A percentile compares a stretch with the other conserved stretches of the same genome.
Evolutionary conservation across 2,329 filamentous ascomycete species (phyloP).

Genomic region (Fusarium nygamai): DNA sequence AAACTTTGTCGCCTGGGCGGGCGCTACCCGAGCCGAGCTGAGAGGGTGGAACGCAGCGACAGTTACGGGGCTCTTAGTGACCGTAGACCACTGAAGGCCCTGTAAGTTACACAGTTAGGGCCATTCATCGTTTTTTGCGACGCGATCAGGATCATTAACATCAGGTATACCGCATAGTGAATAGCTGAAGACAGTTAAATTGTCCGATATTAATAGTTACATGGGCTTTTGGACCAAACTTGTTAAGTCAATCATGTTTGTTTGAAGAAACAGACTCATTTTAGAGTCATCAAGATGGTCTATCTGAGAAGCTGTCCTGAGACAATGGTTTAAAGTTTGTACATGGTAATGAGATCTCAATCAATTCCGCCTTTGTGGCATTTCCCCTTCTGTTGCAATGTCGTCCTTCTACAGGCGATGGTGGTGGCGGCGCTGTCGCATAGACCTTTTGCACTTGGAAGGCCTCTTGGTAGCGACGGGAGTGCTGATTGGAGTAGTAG

Average conservation of each 20-base stretch:
- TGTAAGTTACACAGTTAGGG: neutral
- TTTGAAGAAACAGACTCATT: neutral
- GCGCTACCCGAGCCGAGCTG: neutral
- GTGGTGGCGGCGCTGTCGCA: conserved; percentile 7
- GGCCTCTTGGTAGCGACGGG: conserved; percentile 10
- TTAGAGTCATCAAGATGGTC: neutral
- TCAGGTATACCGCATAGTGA: too few species aligned
- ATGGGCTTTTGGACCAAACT: fast-evolving
- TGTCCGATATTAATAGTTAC: neutral
- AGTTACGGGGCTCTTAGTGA: neutral
- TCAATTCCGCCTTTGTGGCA: neutral
- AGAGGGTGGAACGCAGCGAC: neutral
- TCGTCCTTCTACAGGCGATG: neutral
- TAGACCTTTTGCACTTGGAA: conserved; percentile 5
- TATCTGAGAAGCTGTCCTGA: conserved; percentile 11
- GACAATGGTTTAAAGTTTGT: conserved; percentile 18
- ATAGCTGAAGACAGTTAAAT: neutral
- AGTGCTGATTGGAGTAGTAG: neutral
- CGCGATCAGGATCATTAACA: neutral
- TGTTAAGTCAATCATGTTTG: neutral
- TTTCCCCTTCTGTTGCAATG: neutral
- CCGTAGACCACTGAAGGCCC: neutral
- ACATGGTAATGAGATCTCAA: neutral
- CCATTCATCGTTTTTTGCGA: neutral
- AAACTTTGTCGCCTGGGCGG: neutral